Base-by-base conservation (phyloP, 805 yeast species). In the Yamadazyma tumulicola region DNA sequence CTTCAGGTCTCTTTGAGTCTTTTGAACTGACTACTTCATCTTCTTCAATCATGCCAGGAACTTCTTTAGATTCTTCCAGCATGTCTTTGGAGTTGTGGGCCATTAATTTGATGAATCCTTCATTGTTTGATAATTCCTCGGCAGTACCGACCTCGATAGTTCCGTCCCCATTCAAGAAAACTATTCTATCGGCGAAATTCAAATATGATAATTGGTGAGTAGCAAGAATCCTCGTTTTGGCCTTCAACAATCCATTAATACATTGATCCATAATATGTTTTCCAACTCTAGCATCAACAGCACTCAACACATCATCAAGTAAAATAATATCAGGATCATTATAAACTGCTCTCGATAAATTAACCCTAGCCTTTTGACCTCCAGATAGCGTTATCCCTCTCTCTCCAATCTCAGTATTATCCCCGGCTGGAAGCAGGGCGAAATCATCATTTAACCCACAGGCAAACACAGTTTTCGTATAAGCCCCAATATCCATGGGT, bases 201-300 rank as follows among this genome's bases (percentile, higher is more conserved):
- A 61, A 48, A 14, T 57, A 45, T 6, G 62, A 55, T 23, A 61
- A 47, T 32, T 60, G 66, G 40, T 61, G 66, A 3, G 67, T 61
- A 6, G 64, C 66, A 20, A 61, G 51, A 10, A 61, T 40, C 35
- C 66, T 47, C 1, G 67, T 61, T 29, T 48, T 59, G 18, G 43
- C 46, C 22, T 46, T 47, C 18, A 57, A 39, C 6, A 49, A 18
- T 5, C 57, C 61, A 29, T 49, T 24, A 5, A 59, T 37, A 48
- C 63, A 57, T 20, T 48, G 40, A 6, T 54, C 47, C 59, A 59
- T 51, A 11, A 61, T 59, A 39, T 59, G 64, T 33, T 50, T 57
- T 21, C 65, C 67, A n/a, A 61, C 65, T 40, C 55, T 49, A 4
- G 67, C 62, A 48, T 61, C 67, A 19, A 61, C 67, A 2, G 67